Percentiles rank a stretch among this genome's conserved stretches.
Conservation (phyloP, 2,329 filamentous ascomycete genomes). For the Stachybotrys elegans region DNA sequence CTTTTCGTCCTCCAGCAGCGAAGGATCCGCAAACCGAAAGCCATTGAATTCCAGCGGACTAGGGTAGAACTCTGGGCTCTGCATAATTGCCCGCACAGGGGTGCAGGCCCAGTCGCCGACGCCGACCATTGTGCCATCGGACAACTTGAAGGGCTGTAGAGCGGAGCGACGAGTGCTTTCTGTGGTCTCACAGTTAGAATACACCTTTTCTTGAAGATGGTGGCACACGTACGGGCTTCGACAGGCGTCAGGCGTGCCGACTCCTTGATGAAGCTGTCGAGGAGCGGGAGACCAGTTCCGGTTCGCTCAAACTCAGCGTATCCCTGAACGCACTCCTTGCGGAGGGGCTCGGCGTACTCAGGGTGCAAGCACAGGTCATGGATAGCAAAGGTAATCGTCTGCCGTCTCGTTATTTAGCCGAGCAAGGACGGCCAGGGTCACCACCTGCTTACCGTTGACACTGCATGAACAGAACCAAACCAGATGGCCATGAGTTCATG, state of each 20-base stretch:
- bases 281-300: not conserved
- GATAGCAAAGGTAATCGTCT: constrained; percentile 4
- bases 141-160: constrained; percentile 1
- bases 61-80: not conserved
- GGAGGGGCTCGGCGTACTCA: constrained; percentile 3
- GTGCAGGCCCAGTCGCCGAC: constrained; percentile 3
- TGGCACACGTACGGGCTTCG: not conserved
- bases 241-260: constrained; percentile 4
- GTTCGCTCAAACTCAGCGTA: constrained; percentile 1
- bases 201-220: not conserved
- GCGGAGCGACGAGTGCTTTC: constrained; percentile 1
- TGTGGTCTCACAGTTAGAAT: not conserved
- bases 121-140: constrained; percentile 1
- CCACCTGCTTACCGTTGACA: constrained; percentile 5
- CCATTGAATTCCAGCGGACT: not conserved
- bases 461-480: constrained; percentile 4
- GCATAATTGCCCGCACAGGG: constrained; percentile 1
- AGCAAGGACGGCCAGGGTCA: too few relatives aligned
- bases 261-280: constrained; percentile 10
- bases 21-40: not conserved
- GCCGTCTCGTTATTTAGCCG: not conserved
- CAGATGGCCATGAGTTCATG: constrained; percentile 4
- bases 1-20: not conserved
- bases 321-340: constrained; percentile 1
- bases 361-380: constrained; percentile 4